Percentiles rank a stretch among this genome's conserved stretches.
Evolutionary conservation across 495 filamentous ascomycete genomes (phyloP).

Genomic region (Penicillium steckii): DNA sequence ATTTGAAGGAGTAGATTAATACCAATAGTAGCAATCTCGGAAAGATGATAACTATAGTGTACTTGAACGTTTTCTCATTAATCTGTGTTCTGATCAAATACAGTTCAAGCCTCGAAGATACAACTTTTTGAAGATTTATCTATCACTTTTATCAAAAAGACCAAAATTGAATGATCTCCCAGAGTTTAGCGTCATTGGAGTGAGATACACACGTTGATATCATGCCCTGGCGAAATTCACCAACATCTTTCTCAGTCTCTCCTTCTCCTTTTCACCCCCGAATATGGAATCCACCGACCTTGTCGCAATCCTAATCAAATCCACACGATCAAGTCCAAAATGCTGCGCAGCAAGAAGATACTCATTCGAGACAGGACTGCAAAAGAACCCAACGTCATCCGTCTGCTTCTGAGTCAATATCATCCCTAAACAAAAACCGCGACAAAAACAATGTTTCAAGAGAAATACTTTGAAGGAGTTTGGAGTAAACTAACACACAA

Average conservation of each 20-base stretch:
- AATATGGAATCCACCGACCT: conserved; percentile 64
- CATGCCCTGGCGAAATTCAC: conserved; percentile 17
- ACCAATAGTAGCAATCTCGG: no score
- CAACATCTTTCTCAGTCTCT: conserved; percentile 53
- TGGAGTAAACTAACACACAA: conserved; percentile 58
- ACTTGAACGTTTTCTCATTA: no score
- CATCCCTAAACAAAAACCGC: not conserved
- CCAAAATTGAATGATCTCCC: not conserved
- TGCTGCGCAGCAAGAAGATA: conserved; percentile 71
- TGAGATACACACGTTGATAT: not conserved
- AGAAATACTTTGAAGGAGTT: not conserved
- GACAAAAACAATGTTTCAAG: conserved; percentile 5
- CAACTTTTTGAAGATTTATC: no score
- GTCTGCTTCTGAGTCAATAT: conserved; percentile 50
- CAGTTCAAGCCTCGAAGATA: no score
- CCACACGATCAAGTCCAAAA: conserved; percentile 56
- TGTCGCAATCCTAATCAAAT: conserved; percentile 57
- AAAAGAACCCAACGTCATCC: conserved; percentile 85
- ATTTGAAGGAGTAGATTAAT: conserved; percentile 5
- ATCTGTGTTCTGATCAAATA: no score
- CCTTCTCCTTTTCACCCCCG: conserved; percentile 59
- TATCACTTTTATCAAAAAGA: no score
- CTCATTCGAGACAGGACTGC: conserved; percentile 76
- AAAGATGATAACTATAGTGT: no score
- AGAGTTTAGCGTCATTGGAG: no score